Conservation (phyloP, 768 basidiomycete species). For the Suillus occidentalis region DNA sequence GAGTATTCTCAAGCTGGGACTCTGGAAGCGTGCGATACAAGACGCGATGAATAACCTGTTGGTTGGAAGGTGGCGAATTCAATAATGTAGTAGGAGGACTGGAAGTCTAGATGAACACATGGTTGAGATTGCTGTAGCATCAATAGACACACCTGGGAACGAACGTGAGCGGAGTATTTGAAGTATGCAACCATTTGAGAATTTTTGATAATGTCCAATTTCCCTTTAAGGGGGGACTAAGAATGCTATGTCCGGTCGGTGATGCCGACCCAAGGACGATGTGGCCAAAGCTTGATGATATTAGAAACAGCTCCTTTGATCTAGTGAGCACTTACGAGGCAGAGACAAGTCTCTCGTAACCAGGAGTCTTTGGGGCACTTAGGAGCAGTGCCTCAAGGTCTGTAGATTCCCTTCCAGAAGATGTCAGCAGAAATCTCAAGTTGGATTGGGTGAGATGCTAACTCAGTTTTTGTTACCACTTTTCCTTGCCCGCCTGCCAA, state of each 20-base stretch:
- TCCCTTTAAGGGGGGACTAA: constrained; percentile 47
- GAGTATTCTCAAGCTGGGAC: constrained; percentile 7
- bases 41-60: constrained; percentile 45
- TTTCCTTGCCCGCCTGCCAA: constrained; percentile 36
- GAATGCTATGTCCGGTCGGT: constrained; percentile 28
- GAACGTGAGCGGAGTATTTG: constrained; percentile 40
- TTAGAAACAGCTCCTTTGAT: constrained; percentile 2
- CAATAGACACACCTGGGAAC: constrained; percentile 46
- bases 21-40: constrained; percentile 42
- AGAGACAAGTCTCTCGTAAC: constrained; percentile 26
- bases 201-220: constrained; percentile 40
- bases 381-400: constrained; percentile 4
- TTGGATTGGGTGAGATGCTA: constrained; percentile 14
- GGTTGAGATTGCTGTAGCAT: too few species aligned
- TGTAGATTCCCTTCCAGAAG: background rate
- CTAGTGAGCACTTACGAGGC: constrained; percentile 40
- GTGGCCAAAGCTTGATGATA: constrained; percentile 53
- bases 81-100: constrained; percentile 42
- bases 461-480: constrained; percentile 39
- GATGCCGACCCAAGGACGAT: constrained; percentile 46
- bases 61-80: constrained; percentile 29
- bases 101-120: background rate
- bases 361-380: background rate
- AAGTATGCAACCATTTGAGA: constrained; percentile 44
- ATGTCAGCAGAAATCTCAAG: background rate